Evolutionary conservation across 345 rosid genomes (phyloP).

Genomic region (Trapa bicornis): DNA sequence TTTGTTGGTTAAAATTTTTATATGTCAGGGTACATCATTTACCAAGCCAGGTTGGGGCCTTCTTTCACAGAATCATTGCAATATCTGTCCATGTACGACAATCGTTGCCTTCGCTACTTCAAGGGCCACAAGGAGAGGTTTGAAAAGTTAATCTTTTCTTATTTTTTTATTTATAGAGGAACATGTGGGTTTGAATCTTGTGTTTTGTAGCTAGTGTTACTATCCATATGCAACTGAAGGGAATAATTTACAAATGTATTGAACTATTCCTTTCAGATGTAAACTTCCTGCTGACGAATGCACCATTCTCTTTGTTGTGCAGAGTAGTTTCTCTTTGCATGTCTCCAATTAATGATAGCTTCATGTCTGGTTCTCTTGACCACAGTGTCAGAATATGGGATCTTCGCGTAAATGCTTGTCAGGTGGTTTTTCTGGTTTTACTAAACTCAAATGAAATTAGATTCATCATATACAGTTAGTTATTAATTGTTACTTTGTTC

Average conservation of each 20-base stretch:
- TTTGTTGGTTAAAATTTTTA: background rate
- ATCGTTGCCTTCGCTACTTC: slow-evolving; percentile 91
- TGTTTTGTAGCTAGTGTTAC: background rate
- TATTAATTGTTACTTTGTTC: no score
- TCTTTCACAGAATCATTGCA: slow-evolving; percentile 59
- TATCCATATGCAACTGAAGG: background rate
- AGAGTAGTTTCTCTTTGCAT: slow-evolving; percentile 95
- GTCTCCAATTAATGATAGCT: slow-evolving; percentile 95
- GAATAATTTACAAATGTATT: background rate
- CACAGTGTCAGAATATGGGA: slow-evolving; percentile 93
- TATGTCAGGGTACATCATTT: background rate
- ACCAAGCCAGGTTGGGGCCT: background rate
- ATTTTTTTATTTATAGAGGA: no score
- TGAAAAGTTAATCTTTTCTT: slow-evolving; percentile 3
- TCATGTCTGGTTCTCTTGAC: slow-evolving; percentile 98
- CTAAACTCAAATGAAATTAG: background rate
- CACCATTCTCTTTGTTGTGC: slow-evolving; percentile 10
- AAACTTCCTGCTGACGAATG: background rate
- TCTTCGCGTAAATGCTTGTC: slow-evolving; percentile 99
- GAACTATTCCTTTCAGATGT: no score
- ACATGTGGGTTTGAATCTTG: background rate
- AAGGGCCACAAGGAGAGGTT: slow-evolving; percentile 95
- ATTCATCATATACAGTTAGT: background rate
- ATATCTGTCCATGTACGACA: slow-evolving; percentile 93
- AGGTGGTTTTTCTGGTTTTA: slow-evolving; percentile 43